Evolutionary conservation across 1,284 basidiomycete genomes (phyloP).

Genomic region (Heterobasidion irregulare): DNA sequence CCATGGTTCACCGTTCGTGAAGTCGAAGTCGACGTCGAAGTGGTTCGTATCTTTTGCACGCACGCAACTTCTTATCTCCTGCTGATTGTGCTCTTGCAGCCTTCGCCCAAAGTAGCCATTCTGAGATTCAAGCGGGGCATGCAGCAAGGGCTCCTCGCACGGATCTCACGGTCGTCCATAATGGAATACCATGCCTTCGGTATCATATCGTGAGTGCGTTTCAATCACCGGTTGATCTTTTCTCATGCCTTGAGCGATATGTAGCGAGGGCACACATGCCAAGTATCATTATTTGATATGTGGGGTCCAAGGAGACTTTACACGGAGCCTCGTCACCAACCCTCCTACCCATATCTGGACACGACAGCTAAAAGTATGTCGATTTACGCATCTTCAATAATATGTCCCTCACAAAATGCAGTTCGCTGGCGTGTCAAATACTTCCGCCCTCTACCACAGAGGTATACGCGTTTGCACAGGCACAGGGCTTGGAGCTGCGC

Average conservation of each 20-base stretch:
- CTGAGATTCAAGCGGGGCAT: constrained; percentile 62
- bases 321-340: constrained; percentile 47
- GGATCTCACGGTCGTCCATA: constrained; percentile 55
- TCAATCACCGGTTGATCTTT: constrained; percentile 2
- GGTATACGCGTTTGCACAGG: constrained; percentile 38
- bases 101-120: constrained; percentile 60
- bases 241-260: background rate
- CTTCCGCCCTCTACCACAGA: constrained; percentile 33
- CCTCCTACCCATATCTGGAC: constrained; percentile 63
- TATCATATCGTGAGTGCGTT: constrained; percentile 45
- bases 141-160: constrained; percentile 61
- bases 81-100: constrained; percentile 27
- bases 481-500: constrained; percentile 34
- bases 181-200: constrained; percentile 69
- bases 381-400: background rate
- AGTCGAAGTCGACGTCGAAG: constrained; percentile 33
- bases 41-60: constrained; percentile 21
- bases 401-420: constrained; percentile 10
- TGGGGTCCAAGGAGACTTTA: constrained; percentile 68
- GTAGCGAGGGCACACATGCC: constrained; percentile 49
- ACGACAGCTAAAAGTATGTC: constrained; percentile 51
- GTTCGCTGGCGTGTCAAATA: constrained; percentile 35
- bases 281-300: constrained; percentile 64
- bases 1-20: constrained; percentile 35
- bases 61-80: background rate